These are phyloP conservation scores for Centella asiatica DNA, from an alignment of 129 eudicot species.

Conservation along the genomic window DNA sequence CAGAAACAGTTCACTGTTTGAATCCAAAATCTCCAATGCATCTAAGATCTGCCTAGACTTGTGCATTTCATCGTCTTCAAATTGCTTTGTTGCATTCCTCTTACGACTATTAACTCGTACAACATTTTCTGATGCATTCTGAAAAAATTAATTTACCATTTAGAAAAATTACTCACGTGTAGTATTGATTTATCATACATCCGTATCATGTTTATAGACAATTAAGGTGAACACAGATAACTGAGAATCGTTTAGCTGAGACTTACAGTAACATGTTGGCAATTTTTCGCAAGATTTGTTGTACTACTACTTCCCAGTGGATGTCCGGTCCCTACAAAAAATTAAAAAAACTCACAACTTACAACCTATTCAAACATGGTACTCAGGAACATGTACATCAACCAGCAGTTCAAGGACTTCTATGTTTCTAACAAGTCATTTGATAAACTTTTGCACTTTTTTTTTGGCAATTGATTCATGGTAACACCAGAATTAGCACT, in stretches of 20 bases:
- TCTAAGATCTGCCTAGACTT: conserved; percentile 17
- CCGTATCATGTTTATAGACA: neutral
- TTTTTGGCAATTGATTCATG: no score
- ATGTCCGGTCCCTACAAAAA: neutral
- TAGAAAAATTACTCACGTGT: neutral
- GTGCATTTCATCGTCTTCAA: neutral
- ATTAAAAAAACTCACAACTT: neutral
- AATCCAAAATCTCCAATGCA: conserved; percentile 21
- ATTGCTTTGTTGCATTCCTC: neutral
- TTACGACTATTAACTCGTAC: neutral
- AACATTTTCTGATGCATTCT: conserved; percentile 1
- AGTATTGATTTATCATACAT: neutral
- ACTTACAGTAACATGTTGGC: conserved; percentile 1
- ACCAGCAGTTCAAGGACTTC: neutral
- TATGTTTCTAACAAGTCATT: neutral
- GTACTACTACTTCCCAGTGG: neutral
- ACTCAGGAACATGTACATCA: neutral
- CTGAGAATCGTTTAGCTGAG: no score
- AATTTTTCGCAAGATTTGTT: neutral
- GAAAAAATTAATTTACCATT: conserved; percentile 1
- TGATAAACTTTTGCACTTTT: neutral
- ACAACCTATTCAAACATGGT: neutral
- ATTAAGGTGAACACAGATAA: neutral
- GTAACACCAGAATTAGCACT: no score
- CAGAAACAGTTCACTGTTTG: conserved; percentile 15